Evolutionary conservation across 1,139 yeast species (phyloP), one percentile per base, ranked within the genome.

Genomic region (Spathaspora sp.): DNA sequence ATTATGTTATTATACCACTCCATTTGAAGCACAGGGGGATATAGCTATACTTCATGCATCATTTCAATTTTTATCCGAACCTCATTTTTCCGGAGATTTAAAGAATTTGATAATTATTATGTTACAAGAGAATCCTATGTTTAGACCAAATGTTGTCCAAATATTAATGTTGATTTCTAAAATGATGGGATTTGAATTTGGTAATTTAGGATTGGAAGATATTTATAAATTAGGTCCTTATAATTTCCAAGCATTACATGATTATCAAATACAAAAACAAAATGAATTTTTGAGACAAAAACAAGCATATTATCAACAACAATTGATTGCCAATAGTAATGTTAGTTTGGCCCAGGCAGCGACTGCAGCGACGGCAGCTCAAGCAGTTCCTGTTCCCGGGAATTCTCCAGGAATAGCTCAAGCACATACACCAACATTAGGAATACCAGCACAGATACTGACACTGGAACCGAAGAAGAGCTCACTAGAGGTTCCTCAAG

Each of bases 121-220:
- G 81, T 70, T 89, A 39, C 86, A 86, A 50, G 93, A 86, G 51
- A 87, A 85, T 55, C 97, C 98, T 4, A 63, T 80, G 15, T 76
- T 80, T 54, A 76, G 99, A 56, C 99, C 98, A 7, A 93, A 89
- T 61, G 84, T 90, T 26, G 89, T 84, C 51, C 98, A 91, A 52
- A 74, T 74, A 0, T 55, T 74, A 17, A 68, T 67, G 60, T 58
- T 75, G 42, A 57, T 74, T 16, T 55, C 71, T 23, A 65, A 64
- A 45, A 59, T 74, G 61, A 51, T 65, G 54, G 60, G 61, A 11
- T 47, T 60, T 8, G 71, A 70, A 23, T 69, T 68, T 43, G 53
- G 52, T 4, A 55, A 58, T 3, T 48, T 64, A 23, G 58, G 56
- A 1, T 45, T 74, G 24, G 70, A 68, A 13, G 80, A 75, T 55